Conservation (phyloP, 2,329 filamentous ascomycete species). For the Colletotrichum echinochloae region DNA sequence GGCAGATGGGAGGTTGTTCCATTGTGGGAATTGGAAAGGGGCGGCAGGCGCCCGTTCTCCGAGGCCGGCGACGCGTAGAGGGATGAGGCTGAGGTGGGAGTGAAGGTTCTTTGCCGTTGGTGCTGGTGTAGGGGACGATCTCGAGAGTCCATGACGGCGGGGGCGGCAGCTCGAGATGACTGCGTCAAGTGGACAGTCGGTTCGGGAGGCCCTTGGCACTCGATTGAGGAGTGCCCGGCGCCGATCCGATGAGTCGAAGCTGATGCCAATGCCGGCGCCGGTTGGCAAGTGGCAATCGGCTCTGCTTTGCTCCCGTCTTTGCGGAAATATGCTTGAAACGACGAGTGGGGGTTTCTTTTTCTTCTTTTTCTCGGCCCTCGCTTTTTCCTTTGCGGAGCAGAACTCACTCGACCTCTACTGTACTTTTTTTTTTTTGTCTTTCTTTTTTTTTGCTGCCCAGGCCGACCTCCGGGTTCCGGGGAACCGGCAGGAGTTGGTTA, state of each 20-base stretch:
- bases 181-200: background rate
- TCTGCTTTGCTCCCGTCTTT: slow-evolving; percentile 1
- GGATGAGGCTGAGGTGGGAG: slow-evolving; percentile 29
- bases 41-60: slow-evolving; percentile 23
- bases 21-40: background rate
- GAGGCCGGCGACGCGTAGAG: slow-evolving; percentile 34
- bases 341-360: background rate
- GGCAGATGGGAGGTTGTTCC: background rate
- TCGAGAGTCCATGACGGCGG: slow-evolving; percentile 20
- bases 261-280: slow-evolving; percentile 3
- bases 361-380: background rate
- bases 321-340: background rate
- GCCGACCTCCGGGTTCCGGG: background rate
- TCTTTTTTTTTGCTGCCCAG: background rate
- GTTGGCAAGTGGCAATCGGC: background rate
- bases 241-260: background rate
- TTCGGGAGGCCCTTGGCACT: background rate
- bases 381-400: background rate
- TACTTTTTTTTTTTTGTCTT: too few species aligned
- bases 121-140: slow-evolving; percentile 1
- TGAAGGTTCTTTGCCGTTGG: slow-evolving; percentile 16
- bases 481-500: background rate
- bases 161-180: background rate
- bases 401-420: background rate
- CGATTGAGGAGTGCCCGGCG: background rate